Evolutionary conservation across 805 yeast species (phyloP).

Genomic region (Saccharomycopsis synnaedendra): DNA sequence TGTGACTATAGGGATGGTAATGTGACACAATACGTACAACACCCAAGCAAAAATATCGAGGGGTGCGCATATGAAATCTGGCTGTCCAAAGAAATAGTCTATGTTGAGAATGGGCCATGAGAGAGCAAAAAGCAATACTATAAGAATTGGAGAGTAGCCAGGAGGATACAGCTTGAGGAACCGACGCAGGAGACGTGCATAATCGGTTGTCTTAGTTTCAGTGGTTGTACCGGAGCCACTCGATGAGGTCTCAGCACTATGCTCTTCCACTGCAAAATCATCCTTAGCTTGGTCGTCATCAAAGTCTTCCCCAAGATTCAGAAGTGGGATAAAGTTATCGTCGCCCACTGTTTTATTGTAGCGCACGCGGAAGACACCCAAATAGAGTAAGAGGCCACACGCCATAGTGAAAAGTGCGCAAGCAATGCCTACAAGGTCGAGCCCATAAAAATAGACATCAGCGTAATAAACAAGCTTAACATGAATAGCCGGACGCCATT

Average conservation of each 20-base stretch:
- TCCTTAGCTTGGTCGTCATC: background rate
- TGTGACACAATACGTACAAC: constrained; percentile 50
- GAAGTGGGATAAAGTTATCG: background rate
- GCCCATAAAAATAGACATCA: constrained; percentile 30
- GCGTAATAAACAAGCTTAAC: constrained; percentile 33
- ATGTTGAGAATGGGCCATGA: constrained; percentile 42
- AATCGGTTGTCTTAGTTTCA: background rate
- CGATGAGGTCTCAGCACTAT: background rate
- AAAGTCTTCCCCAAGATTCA: background rate
- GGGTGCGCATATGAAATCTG: constrained; percentile 25
- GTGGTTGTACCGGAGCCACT: background rate
- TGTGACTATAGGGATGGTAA: constrained; percentile 48
- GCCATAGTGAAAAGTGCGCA: constrained; percentile 15
- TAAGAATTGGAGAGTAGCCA: constrained; percentile 20
- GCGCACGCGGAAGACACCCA: constrained; percentile 4
- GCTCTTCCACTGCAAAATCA: background rate
- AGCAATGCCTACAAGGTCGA: constrained; percentile 13
- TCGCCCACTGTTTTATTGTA: background rate
- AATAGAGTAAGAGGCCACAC: constrained; percentile 5
- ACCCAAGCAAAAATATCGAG: constrained; percentile 51
- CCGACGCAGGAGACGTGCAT: background rate
- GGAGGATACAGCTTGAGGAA: constrained; percentile 8
- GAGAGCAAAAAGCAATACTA: constrained; percentile 30
- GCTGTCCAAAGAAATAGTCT: constrained; percentile 30
- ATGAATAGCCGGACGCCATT: constrained; percentile 41